These are phyloP conservation scores for Helichrysum umbraculigerum DNA, from an alignment of 129 eudicot species.

Conservation along the genomic window DNA sequence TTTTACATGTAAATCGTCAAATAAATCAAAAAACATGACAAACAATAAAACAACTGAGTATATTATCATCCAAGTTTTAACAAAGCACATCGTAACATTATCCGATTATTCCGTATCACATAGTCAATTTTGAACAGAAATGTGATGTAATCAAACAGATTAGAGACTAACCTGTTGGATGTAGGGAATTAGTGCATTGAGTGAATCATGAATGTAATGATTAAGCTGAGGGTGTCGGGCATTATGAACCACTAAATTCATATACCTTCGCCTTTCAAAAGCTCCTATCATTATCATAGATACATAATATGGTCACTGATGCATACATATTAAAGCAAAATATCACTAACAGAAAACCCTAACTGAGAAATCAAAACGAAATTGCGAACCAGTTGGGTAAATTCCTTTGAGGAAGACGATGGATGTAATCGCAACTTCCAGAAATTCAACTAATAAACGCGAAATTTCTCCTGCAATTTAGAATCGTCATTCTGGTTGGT, in stretches of 20 bases:
- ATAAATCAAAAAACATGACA: background rate
- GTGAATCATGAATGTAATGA: constrained; percentile 62
- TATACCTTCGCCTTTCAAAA: constrained; percentile 76
- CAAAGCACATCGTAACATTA: background rate
- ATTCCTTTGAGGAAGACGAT: constrained; percentile 81
- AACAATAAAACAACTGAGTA: background rate
- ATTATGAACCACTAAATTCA: constrained; percentile 84
- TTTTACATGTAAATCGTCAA: background rate
- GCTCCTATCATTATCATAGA: constrained; percentile 47
- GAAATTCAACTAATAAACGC: constrained; percentile 58
- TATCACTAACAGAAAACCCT: background rate
- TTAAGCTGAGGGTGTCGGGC: constrained; percentile 83
- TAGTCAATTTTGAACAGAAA: background rate
- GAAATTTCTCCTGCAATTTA: constrained; percentile 51
- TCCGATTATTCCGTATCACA: background rate
- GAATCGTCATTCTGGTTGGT: background rate
- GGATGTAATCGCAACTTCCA: constrained; percentile 83
- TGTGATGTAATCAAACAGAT: background rate
- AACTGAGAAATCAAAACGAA: background rate
- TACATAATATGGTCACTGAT: background rate
- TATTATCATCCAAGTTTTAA: background rate
- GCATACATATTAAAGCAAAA: background rate
- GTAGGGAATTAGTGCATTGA: constrained; percentile 55
- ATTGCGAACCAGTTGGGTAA: constrained; percentile 59
- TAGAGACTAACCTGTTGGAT: constrained; percentile 50